phyloP scores from a whole-genome alignment of 2,329 filamentous ascomycete genomes.

The Ustilaginoidea virens region DNA sequence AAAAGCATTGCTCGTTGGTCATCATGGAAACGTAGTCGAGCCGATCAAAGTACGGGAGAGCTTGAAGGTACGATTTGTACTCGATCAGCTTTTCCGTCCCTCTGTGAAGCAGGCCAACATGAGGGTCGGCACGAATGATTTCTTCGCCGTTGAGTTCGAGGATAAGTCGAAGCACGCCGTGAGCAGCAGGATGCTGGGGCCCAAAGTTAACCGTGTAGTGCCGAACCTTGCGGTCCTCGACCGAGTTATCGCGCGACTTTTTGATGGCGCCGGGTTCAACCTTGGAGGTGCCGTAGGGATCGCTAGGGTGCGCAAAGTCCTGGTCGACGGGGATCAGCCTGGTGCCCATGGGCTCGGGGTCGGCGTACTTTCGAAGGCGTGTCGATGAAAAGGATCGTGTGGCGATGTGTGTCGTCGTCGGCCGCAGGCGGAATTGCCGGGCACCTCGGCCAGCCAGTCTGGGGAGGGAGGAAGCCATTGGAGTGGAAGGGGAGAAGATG shows the following conservation, averaged over 20 bases:
- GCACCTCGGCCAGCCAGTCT: conserved; percentile 58
- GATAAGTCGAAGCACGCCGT: conserved; percentile 95
- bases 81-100: conserved; percentile 99
- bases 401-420: conserved; percentile 18
- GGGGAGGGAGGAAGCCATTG: conserved; percentile 53
- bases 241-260: conserved; percentile 30
- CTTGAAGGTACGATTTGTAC: conserved; percentile 98
- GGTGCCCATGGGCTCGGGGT: conserved; percentile 34
- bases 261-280: conserved; percentile 26
- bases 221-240: conserved; percentile 66
- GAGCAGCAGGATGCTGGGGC: conserved; percentile 93
- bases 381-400: conserved; percentile 52
- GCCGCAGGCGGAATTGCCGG: conserved; percentile 47
- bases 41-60: conserved; percentile 95
- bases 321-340: conserved; percentile 50
- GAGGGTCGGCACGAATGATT: conserved; percentile 89
- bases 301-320: conserved; percentile 39
- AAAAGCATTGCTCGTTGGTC: conserved; percentile 98
- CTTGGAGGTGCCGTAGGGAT: conserved; percentile 31
- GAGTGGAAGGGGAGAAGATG: conserved; percentile 12
- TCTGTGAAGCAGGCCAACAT: conserved; percentile 89
- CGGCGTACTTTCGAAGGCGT: conserved; percentile 45
- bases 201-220: conserved; percentile 99
- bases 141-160: conserved; percentile 96
- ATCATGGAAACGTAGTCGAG: conserved; percentile 99